A percentile compares a stretch with the other conserved stretches of the same genome.
Conservation (phyloP, 805 yeast genomes). For the Clavispora fructus region DNA sequence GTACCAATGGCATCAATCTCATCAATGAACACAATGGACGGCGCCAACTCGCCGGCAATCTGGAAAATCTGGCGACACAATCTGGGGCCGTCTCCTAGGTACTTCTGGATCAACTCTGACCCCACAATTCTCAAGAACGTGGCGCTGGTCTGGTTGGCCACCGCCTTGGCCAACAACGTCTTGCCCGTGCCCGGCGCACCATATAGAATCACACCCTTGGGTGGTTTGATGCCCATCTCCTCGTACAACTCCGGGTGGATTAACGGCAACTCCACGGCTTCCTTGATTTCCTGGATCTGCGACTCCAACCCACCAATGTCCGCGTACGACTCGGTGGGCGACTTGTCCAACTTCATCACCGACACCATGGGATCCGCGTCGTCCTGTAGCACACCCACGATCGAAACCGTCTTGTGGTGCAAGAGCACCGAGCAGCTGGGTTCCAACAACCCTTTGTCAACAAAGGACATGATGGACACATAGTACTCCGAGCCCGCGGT, state of each 20-base stretch:
- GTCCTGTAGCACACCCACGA: constrained; percentile 97
- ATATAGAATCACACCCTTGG: constrained; percentile 93
- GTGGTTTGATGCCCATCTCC: constrained; percentile 98
- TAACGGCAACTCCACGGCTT: constrained; percentile 90
- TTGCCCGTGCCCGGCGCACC: constrained; percentile 99
- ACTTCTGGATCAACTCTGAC: constrained; percentile 93
- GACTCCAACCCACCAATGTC: constrained; percentile 95
- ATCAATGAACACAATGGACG: constrained; percentile 96
- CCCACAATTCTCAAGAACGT: constrained; percentile 96
- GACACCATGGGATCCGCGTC: constrained; percentile 98
- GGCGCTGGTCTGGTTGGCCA: constrained; percentile 96
- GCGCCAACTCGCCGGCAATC: constrained; percentile 95
- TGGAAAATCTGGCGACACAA: constrained; percentile 91
- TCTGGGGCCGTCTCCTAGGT: constrained; percentile 96
- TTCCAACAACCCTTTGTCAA: constrained; percentile 90
- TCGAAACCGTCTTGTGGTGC: constrained; percentile 92
- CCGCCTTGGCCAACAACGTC: constrained; percentile 93
- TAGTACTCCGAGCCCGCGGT: constrained; percentile 97
- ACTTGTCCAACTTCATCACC: constrained; percentile 96
- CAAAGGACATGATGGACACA: constrained; percentile 92
- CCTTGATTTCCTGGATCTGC: constrained; percentile 97
- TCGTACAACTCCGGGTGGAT: constrained; percentile 96
- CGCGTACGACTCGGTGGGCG: constrained; percentile 94
- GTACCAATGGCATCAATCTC: constrained; percentile 99
- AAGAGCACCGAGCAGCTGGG: constrained; percentile 95